These are phyloP conservation scores for Colletotrichum truncatum DNA, from an alignment of 2,329 filamentous ascomycete species.

Conservation along the genomic window DNA sequence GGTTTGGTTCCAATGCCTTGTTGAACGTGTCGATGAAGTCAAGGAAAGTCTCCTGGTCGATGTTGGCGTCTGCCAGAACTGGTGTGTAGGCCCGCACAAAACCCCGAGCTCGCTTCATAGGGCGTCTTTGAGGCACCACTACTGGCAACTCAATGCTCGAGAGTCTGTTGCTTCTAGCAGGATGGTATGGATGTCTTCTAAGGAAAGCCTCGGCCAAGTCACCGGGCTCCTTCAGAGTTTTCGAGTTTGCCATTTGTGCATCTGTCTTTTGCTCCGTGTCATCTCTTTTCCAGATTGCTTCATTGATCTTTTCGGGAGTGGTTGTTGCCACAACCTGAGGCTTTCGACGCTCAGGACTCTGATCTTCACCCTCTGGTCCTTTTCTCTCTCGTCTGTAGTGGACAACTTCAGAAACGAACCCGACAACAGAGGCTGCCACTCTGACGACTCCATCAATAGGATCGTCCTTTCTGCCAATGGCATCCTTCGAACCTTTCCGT, in stretches of 20 bases:
- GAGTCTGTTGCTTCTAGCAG: background rate
- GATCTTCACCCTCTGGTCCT: background rate
- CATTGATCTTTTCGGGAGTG: background rate
- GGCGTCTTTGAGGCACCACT: constrained; percentile 61
- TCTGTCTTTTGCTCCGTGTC: background rate
- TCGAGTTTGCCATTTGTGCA: too few species aligned
- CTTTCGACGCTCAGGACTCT: too few species aligned
- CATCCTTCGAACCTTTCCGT: background rate
- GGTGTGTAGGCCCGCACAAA: constrained; percentile 63
- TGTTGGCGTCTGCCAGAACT: constrained; percentile 51
- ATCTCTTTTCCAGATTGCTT: background rate
- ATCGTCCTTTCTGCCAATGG: background rate
- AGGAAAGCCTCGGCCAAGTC: background rate
- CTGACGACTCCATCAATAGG: constrained; percentile 25
- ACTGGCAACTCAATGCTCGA: constrained; percentile 50
- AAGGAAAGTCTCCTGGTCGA: constrained; percentile 57
- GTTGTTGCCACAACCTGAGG: too few species aligned
- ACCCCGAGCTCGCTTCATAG: constrained; percentile 54
- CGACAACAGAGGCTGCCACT: constrained; percentile 29
- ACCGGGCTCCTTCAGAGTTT: background rate
- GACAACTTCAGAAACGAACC: constrained; percentile 30
- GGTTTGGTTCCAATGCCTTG: constrained; percentile 43
- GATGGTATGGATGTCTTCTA: background rate
- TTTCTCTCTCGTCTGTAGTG: constrained; percentile 32
- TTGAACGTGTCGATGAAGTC: constrained; percentile 58